phyloP scores from a whole-genome alignment of 176 grass and related monocot genomes.

The bread wheat (Triticum aestivum) region DNA sequence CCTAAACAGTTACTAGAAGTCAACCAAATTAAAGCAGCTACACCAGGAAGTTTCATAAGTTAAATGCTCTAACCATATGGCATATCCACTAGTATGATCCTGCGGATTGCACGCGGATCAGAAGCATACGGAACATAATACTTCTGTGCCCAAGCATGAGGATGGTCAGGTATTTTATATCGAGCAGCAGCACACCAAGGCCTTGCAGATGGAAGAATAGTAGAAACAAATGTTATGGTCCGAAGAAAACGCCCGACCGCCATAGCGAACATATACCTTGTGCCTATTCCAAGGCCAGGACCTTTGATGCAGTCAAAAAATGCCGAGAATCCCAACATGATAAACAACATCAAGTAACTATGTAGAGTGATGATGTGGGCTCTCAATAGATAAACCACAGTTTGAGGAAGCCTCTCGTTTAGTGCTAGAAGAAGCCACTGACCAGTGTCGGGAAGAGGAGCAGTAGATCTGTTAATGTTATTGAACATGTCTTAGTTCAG shows the following conservation, averaged over 20 bases:
- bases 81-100: constrained; percentile 62
- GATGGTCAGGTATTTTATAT: constrained; percentile 69
- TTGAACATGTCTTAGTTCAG: constrained; percentile 4
- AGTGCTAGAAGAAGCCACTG: constrained; percentile 83
- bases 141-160: constrained; percentile 90
- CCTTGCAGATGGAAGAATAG: constrained; percentile 78
- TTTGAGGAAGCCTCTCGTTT: constrained; percentile 77
- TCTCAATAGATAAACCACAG: constrained; percentile 62
- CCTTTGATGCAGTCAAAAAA: constrained; percentile 82
- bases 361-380: constrained; percentile 80
- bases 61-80: constrained; percentile 64
- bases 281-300: constrained; percentile 75
- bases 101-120: constrained; percentile 62
- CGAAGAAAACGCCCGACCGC: constrained; percentile 76
- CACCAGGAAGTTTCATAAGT: constrained; percentile 5
- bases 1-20: not conserved
- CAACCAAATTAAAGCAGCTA: not conserved
- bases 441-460: constrained; percentile 84
- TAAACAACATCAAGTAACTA: constrained; percentile 88
- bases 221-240: constrained; percentile 74
- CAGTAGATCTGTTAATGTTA: constrained; percentile 50
- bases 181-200: constrained; percentile 76
- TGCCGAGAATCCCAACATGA: constrained; percentile 87
- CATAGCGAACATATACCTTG: constrained; percentile 95
- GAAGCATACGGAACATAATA: constrained; percentile 89